Conservation (phyloP, 345 rosid species). For the Chamaenerion angustifolium region DNA sequence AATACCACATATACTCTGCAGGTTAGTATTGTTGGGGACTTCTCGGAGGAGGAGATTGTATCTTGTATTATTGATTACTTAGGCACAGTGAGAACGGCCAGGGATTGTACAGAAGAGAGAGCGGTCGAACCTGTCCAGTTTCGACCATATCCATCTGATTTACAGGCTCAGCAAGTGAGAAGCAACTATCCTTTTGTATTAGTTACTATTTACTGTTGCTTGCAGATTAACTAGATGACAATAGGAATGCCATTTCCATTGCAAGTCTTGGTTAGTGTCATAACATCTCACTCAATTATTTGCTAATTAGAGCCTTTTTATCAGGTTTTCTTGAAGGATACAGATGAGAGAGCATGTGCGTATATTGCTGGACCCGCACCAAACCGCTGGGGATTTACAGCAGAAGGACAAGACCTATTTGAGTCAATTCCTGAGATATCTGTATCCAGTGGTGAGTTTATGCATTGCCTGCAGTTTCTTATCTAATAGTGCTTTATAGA, state of each 20-base stretch:
- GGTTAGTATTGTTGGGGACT: constrained; percentile 97
- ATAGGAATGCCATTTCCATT: no score
- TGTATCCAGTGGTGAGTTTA: constrained; percentile 38
- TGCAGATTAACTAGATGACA: no score
- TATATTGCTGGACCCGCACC: constrained; percentile 99
- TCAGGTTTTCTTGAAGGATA: constrained; percentile 93
- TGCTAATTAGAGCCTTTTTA: constrained; percentile 4
- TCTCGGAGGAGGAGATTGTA: constrained; percentile 76
- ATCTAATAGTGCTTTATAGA: background rate
- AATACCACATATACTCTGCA: constrained; percentile 10
- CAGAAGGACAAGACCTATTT: constrained; percentile 70
- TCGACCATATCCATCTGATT: constrained; percentile 56
- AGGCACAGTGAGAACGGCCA: constrained; percentile 70
- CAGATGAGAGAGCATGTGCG: constrained; percentile 99
- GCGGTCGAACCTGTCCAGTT: constrained; percentile 47
- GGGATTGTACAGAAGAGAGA: constrained; percentile 20
- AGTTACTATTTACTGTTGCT: background rate
- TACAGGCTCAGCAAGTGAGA: constrained; percentile 75
- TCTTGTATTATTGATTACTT: constrained; percentile 78
- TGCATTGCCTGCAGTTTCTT: background rate
- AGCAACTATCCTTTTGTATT: constrained; percentile 6
- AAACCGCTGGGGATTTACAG: constrained; percentile 93
- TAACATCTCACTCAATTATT: constrained; percentile 1
- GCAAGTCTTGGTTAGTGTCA: background rate
- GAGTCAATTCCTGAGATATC: constrained; percentile 39